Conservation (phyloP, 768 basidiomycete genomes). For the Tephrocybe sp. region DNA sequence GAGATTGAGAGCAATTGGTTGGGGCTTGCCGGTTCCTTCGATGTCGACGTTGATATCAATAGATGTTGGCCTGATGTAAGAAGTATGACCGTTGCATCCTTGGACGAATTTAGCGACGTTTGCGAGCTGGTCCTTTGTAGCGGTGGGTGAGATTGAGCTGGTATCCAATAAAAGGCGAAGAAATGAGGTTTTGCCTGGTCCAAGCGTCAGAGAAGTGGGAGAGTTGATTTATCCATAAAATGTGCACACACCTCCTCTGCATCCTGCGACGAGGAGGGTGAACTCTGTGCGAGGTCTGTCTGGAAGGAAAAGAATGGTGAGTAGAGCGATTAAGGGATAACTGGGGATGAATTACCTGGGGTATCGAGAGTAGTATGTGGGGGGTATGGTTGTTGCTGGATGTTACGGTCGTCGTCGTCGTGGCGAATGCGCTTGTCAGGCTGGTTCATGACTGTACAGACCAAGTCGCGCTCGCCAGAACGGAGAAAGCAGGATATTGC, state of each 20-base stretch:
- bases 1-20: slow-evolving; percentile 61
- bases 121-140: slow-evolving; percentile 72
- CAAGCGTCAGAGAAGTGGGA: slow-evolving; percentile 26
- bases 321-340: slow-evolving; percentile 12
- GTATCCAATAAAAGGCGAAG: slow-evolving; percentile 85
- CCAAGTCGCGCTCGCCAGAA: slow-evolving; percentile 44
- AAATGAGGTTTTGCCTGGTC: slow-evolving; percentile 80
- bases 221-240: slow-evolving; percentile 12
- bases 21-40: slow-evolving; percentile 41
- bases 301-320: slow-evolving; percentile 18
- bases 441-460: slow-evolving; percentile 50
- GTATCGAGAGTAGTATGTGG: slow-evolving; percentile 26
- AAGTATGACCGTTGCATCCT: slow-evolving; percentile 67
- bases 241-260: slow-evolving; percentile 55
- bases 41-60: slow-evolving; percentile 67
- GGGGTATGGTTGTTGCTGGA: slow-evolving; percentile 17
- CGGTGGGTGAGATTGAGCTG: slow-evolving; percentile 57
- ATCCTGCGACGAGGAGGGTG: slow-evolving; percentile 81
- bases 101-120: slow-evolving; percentile 83
- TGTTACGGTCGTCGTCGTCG: slow-evolving; percentile 37
- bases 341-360: slow-evolving; percentile 30
- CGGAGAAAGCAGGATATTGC: slow-evolving; percentile 52
- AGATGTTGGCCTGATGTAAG: slow-evolving; percentile 67
- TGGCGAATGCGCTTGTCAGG: slow-evolving; percentile 46
- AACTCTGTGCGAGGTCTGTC: slow-evolving; percentile 38